Evolutionary conservation across 2,329 filamentous ascomycete genomes (phyloP).

Genomic region (Fusarium armeniacum): DNA sequence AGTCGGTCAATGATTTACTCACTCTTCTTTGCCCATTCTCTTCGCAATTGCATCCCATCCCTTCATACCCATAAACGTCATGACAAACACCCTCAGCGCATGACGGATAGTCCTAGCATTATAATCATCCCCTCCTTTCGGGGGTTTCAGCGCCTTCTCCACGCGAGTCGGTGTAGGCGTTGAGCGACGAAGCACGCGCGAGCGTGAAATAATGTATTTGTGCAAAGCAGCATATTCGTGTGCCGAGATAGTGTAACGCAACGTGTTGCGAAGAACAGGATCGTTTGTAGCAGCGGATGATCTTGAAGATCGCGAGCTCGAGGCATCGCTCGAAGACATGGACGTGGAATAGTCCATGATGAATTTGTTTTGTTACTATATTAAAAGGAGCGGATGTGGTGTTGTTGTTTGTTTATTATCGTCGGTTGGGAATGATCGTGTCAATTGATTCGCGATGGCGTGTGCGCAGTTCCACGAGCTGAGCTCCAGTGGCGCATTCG

Average conservation of each 20-base stretch:
- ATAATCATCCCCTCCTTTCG: slow-evolving; percentile 70
- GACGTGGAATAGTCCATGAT: slow-evolving; percentile 44
- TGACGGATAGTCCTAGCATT: slow-evolving; percentile 79
- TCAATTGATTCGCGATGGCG: slow-evolving; percentile 21
- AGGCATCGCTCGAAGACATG: slow-evolving; percentile 41
- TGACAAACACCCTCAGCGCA: slow-evolving; percentile 77
- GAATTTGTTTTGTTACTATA: neutral
- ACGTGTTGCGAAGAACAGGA: slow-evolving; percentile 84
- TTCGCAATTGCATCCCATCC: slow-evolving; percentile 68
- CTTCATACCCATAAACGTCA: slow-evolving; percentile 74
- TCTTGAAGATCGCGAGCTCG: slow-evolving; percentile 42
- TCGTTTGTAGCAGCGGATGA: slow-evolving; percentile 59
- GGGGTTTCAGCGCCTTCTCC: slow-evolving; percentile 56
- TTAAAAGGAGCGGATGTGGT: slow-evolving; percentile 14
- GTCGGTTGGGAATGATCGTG: slow-evolving; percentile 23
- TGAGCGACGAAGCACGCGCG: slow-evolving; percentile 68
- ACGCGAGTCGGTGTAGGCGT: slow-evolving; percentile 70
- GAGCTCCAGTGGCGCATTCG: slow-evolving; percentile 49
- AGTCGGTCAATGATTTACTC: slow-evolving; percentile 46
- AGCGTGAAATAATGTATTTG: slow-evolving; percentile 83
- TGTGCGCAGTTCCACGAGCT: slow-evolving; percentile 44
- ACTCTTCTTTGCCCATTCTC: slow-evolving; percentile 64
- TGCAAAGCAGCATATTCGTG: slow-evolving; percentile 89
- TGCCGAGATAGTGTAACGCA: slow-evolving; percentile 87
- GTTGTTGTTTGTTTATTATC: slow-evolving; percentile 4